phyloP scores from a whole-genome alignment of 306 rosid species.

The Quercus mongolica region DNA sequence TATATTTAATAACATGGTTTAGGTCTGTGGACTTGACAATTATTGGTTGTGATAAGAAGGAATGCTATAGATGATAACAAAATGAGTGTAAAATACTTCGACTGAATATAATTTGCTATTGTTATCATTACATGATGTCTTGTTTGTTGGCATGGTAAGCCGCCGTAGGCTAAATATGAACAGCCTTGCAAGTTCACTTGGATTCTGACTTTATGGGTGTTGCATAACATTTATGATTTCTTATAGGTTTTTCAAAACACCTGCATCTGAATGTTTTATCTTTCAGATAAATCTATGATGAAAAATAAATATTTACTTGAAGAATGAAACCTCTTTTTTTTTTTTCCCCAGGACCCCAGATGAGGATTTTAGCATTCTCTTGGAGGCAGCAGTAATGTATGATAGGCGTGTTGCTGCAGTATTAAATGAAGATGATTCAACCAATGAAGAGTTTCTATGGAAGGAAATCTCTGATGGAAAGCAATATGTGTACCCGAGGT shows the following conservation, averaged over 20 bases:
- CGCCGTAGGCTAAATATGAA: not conserved
- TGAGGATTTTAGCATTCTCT: slow-evolving; percentile 88
- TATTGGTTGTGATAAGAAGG: too few species aligned
- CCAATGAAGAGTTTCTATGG: slow-evolving; percentile 69
- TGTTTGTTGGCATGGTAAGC: not conserved
- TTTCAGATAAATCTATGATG: not conserved
- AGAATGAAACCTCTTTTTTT: slow-evolving; percentile 15
- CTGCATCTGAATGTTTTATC: not conserved
- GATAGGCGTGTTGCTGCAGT: slow-evolving; percentile 96
- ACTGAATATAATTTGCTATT: not conserved
- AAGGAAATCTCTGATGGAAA: slow-evolving; percentile 63
- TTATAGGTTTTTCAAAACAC: not conserved
- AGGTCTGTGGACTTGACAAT: too few species aligned
- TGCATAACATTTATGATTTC: not conserved
- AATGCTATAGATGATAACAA: not conserved
- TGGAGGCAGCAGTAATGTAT: slow-evolving; percentile 98
- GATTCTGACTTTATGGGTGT: not conserved
- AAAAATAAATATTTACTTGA: not conserved
- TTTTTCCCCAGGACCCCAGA: slow-evolving; percentile 67
- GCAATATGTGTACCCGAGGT: slow-evolving; percentile 73
- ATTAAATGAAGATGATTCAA: slow-evolving; percentile 78
- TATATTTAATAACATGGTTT: too few species aligned
- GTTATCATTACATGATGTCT: not conserved
- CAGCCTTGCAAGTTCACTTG: not conserved
- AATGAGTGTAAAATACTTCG: not conserved